Evolutionary conservation across 805 yeast genomes (phyloP), one percentile per base, ranked within the genome.

Genomic region (Kuraishia borneana): DNA sequence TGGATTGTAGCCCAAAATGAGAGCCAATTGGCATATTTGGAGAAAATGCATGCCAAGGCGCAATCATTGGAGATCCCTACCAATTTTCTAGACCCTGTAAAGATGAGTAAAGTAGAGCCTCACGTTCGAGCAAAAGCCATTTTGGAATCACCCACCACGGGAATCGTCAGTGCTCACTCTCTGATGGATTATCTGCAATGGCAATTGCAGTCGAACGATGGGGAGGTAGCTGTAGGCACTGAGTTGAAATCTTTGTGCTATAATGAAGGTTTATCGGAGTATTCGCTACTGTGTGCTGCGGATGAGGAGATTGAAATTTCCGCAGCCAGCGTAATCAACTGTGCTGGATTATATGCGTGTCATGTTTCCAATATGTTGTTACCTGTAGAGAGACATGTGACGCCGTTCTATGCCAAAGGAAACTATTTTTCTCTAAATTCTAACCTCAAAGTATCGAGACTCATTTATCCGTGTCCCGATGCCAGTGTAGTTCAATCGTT

Each of bases 1-100:
- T 82, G 94, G 87, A 57, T 87, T 3, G 87, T 87, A 12, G 95
- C 96, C 0, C 95, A 85, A 50, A 64, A 64, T 32, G 84, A 74
- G 17, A 40, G 40, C 1, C 88, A 87, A 46, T 63, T 60, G 26
- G 74, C 74, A 19, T 74, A 71, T 46, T 59, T 87, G 28, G 68
- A 73, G 27, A 52, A 57, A 18, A 47, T 87, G 40, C 65, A 69
- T 42, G 54, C 54, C 7, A 70, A 68, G 33, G 41, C 53, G 31
- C 49, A 55, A 3, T 51, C 50, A 3, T 51, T 81, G 8, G 75
- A 70, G 1, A 75, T 78, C 0, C 79, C 82, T 1, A 73, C 80
- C 0, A 68, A 70, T 21, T 67, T 78, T 47, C 50, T 83, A 1
- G 51, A 76, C 0, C 45, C 66, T 2, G 38, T 43, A 2, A 46